Evolutionary conservation across 805 yeast species (phyloP).

Genomic region (Saccharomycopsis javanensis): DNA sequence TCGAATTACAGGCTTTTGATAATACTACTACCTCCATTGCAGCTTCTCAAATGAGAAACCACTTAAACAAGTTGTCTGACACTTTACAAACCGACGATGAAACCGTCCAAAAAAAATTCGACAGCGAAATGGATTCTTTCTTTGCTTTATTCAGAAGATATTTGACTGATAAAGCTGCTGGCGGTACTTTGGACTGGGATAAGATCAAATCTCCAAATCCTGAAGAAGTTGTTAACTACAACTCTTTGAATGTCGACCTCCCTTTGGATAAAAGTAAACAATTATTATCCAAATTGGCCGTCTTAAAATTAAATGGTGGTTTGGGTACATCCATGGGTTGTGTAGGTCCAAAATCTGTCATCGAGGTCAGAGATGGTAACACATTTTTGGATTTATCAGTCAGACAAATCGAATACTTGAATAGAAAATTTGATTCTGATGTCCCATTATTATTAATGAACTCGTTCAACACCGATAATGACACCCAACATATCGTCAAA

Average conservation of each 20-base stretch:
- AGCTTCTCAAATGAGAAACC: constrained; percentile 96
- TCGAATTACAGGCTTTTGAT: constrained; percentile 62
- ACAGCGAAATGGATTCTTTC: constrained; percentile 88
- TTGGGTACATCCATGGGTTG: constrained; percentile 99
- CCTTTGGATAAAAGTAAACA: constrained; percentile 32
- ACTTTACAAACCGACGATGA: constrained; percentile 44
- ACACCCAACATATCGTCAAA: constrained; percentile 89
- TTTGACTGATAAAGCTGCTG: constrained; percentile 78
- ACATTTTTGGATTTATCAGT: constrained; percentile 92
- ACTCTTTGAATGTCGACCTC: constrained; percentile 32
- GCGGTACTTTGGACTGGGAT: constrained; percentile 85
- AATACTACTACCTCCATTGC: constrained; percentile 91
- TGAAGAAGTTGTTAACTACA: constrained; percentile 82
- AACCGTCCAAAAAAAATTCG: constrained; percentile 49
- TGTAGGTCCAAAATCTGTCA: constrained; percentile 96
- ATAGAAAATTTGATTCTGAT: constrained; percentile 81
- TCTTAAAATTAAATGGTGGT: constrained; percentile 94
- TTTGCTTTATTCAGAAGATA: constrained; percentile 91
- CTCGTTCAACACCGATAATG: constrained; percentile 95
- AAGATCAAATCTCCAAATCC: constrained; percentile 84
- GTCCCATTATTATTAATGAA: constrained; percentile 97
- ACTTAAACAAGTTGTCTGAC: constrained; percentile 81
- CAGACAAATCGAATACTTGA: constrained; percentile 92
- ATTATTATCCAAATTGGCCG: constrained; percentile 78
- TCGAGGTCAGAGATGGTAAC: constrained; percentile 98